Evolutionary conservation across 257 asterid species (phyloP), one percentile per base, ranked within the genome.

Genomic region (Prunella vulgaris): DNA sequence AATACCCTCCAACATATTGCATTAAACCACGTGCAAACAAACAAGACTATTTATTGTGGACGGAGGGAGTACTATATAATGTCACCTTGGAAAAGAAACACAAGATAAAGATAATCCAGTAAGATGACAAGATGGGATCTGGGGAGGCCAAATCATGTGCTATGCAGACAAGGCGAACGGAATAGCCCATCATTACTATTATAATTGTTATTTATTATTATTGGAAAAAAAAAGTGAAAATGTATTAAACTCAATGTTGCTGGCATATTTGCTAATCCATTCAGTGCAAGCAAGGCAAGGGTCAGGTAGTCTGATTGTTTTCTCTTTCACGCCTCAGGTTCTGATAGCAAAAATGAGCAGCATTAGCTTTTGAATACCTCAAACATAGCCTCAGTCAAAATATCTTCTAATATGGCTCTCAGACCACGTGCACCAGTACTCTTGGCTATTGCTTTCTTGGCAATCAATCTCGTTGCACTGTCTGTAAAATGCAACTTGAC

Each of bases 391-490:
- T 88, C 98, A 0, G 95, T 92, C 79, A 92, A 76, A 67, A 88
- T 80, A 81, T 77, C 78, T 86, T 92, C 98, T 69, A 92, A 66
- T 75, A 92, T 89, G 77, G 98, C 82, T 83, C 98, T 85, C 80
- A 92, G 81, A 70, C 98, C 98, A 72, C 98, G 95, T 8, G 97
- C 98, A 64, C 98, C 98, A 7, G 96, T 92, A 74, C 81, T 88
- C 76, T 71, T 88, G 25, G 86, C 82, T 70, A 88, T 85, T 48
- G 96, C 98, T 80, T 86, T 84, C 79, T 84, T 80, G 4, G 98
- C 97, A 75, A 92, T 86, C 76, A 86, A 79, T 78, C 81, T 84
- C 78, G 90, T 70, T 57, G 96, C 95, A 60, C 74, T 53, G 12
- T 88, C 86, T 25, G 92, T 83, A 80, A 90, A 90, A 49, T 83